Base-by-base conservation (phyloP, 768 basidiomycete species). In the Suillus luteus region DNA sequence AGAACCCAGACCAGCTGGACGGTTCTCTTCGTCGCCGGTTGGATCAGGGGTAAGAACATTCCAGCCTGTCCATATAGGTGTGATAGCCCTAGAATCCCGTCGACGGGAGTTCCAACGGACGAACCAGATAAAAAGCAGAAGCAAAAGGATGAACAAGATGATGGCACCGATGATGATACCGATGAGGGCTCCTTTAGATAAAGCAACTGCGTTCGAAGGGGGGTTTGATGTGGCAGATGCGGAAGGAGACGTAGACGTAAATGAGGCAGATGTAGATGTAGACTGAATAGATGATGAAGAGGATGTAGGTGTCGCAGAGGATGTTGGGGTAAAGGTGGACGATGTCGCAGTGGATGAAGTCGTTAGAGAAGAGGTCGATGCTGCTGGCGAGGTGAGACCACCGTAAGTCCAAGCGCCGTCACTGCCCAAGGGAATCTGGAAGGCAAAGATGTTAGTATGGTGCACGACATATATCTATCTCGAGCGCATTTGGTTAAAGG, bases 351-450 rank as follows among this genome's bases (percentile, higher is more conserved):
- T 66, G 46, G 75, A 64, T 35, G 74, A 61, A 2, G 69, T 33
- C 43, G 66, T 62, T 31, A 70, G 27, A 11, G 61, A 64, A 24
- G 73, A 62, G 1, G 72, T 52, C 11, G 78, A 77, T 14, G 83
- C 75, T 9, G 84, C 77, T n/a, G 91, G 90, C 38, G 86, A 77
- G 41, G 89, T 85, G n/a, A 85, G 78, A 41, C 92, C 92, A 67
- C 92, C 92, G 68, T 84, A 94, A 14, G 84, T 86, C 83, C 87
- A 94, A 11, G 85, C 80, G 38, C 80, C 79, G 62, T 80, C 69
- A 2, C 86, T 76, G 52, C 85, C 88, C 37, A 94, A 78, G 37
- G 92, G 92, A 68, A 94, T 92, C 91, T 93, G 61, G 8, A 63
- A 58, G 40, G 33, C 48, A 6, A 66, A 22, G 54, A 52, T 41